phyloP scores from a whole-genome alignment of 75 land plant species.

The Adiantum capillusveneris region DNA sequence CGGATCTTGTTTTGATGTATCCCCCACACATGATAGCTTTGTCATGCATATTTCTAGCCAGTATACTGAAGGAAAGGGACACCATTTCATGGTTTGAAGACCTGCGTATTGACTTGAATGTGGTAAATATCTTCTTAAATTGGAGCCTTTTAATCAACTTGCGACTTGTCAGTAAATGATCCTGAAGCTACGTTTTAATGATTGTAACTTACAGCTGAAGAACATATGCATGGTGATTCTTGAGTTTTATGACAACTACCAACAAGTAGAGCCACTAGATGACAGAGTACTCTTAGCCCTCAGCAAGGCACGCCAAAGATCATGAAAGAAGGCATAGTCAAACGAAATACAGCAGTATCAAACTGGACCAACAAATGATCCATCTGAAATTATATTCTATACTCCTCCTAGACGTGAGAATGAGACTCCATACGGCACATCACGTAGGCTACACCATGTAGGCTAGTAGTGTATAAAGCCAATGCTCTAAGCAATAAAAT shows the following conservation, averaged over 20 bases:
- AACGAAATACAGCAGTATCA: too few relatives aligned
- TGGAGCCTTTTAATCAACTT: not conserved
- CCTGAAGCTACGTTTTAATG: too few relatives aligned
- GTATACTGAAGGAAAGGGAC: constrained; percentile 76
- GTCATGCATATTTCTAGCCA: constrained; percentile 87
- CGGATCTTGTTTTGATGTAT: constrained; percentile 78
- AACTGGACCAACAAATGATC: too few relatives aligned
- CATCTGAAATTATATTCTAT: too few relatives aligned
- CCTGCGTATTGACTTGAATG: constrained; percentile 92
- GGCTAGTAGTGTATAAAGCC: too few relatives aligned
- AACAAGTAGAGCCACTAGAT: constrained; percentile 10
- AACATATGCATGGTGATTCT: constrained; percentile 29
- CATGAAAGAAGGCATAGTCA: too few relatives aligned
- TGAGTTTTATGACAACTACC: constrained; percentile 31
- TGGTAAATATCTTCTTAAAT: constrained; percentile 35
- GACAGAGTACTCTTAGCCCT: constrained; percentile 20
- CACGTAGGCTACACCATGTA: too few relatives aligned
- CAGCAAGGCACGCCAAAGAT: constrained; percentile 13
- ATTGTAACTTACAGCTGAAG: constrained; percentile 16
- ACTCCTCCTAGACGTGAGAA: too few relatives aligned
- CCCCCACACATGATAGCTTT: constrained; percentile 96
- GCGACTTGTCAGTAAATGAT: too few relatives aligned
- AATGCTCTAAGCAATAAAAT: too few relatives aligned
- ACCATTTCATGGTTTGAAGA: constrained; percentile 91
- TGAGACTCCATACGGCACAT: too few relatives aligned